A percentile compares a stretch with the other conserved stretches of the same genome.
Evolutionary conservation across 768 basidiomycete species (phyloP).

Genomic region (Leccinum sublutescens): DNA sequence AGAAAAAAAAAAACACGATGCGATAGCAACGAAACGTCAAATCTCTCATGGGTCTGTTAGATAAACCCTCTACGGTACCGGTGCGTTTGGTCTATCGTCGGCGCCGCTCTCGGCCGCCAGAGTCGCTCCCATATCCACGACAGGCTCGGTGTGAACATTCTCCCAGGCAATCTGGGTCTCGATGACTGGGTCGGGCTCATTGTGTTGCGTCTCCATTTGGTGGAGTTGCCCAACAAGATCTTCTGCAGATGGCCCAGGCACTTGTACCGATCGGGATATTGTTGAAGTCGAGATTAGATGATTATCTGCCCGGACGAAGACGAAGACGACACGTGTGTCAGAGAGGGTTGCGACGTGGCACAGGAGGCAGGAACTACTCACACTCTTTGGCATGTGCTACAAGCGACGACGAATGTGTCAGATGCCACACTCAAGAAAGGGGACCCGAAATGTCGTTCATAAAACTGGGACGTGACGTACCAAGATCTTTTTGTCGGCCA

Average conservation of each 20-base stretch:
- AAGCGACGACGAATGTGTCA: conserved; percentile 10
- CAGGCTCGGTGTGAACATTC: conserved; percentile 1
- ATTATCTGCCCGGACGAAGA: conserved; percentile 34
- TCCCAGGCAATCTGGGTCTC: not conserved
- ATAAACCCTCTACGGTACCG: not conserved
- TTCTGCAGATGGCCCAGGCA: not conserved
- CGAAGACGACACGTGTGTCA: conserved; percentile 1
- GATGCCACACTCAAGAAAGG: conserved; percentile 1
- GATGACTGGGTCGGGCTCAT: not conserved
- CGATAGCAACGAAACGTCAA: not conserved
- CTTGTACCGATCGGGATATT: not conserved
- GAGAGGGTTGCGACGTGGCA: not conserved
- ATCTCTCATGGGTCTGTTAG: not conserved
- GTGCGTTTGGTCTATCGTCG: conserved; percentile 1
- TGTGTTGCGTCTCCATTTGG: conserved; percentile 3
- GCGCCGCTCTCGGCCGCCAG: conserved; percentile 1
- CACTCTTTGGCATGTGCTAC: conserved; percentile 76
- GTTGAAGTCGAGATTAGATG: conserved; percentile 32
- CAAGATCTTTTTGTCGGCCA: conserved; percentile 59
- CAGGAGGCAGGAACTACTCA: conserved; percentile 36
- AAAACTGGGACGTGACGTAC: conserved; percentile 38
- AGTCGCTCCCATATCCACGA: not conserved
- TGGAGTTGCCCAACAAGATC: conserved; percentile 1
- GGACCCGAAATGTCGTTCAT: not conserved
- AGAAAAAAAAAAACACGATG: not conserved